These are phyloP conservation scores for Eutreptiella sp. DNA, from an alignment of 208 protist species.

Conservation along the genomic window DNA sequence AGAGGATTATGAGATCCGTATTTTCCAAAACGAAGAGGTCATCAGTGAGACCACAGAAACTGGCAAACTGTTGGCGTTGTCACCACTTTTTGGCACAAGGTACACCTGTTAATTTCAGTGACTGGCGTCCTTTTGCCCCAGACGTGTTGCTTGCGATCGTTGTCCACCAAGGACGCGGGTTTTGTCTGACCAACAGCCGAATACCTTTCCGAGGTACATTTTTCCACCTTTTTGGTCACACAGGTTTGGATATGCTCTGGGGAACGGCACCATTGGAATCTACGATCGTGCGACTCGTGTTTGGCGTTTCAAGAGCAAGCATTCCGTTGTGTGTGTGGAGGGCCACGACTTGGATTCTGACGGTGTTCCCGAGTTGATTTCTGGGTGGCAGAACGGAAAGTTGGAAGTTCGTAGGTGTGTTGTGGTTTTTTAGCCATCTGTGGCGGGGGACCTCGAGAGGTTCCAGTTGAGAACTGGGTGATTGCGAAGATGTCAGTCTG, in stretches of 20 bases:
- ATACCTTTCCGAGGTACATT: too few species aligned
- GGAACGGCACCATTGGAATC: conserved; percentile 82
- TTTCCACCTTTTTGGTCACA: too few species aligned
- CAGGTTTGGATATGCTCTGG: conserved; percentile 82
- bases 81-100: too few species aligned
- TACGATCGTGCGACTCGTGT: conserved; percentile 65
- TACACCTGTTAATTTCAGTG: too few species aligned
- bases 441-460: not conserved
- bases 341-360: conserved; percentile 85
- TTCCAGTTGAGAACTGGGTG: too few species aligned
- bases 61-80: conserved; percentile 57
- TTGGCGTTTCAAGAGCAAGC: conserved; percentile 75
- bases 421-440: not conserved
- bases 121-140: too few species aligned
- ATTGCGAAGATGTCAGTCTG: too few species aligned
- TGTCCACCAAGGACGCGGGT: too few species aligned
- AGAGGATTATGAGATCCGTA: conserved; percentile 84
- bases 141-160: too few species aligned
- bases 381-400: conserved; percentile 71
- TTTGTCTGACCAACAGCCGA: too few species aligned
- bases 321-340: conserved; percentile 59
- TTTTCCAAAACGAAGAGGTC: conserved; percentile 77
- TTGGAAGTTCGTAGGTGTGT: conserved; percentile 75
- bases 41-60: conserved; percentile 66
- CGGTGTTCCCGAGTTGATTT: conserved; percentile 77